Evolutionary conservation across 345 rosid genomes (phyloP).

Genomic region (Stellera chamaejasme): DNA sequence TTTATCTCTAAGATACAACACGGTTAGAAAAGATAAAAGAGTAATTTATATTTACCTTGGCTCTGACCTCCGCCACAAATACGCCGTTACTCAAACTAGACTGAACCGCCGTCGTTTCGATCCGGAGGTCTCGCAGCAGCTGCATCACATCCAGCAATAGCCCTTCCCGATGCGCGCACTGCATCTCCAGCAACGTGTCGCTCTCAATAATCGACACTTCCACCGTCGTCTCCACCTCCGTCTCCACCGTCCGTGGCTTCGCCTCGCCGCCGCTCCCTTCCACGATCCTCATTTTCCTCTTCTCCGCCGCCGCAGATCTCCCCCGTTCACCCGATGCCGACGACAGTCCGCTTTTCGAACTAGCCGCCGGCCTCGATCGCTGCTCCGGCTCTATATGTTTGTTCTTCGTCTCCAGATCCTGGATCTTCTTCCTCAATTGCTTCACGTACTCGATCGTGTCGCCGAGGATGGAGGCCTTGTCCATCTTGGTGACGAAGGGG

Average conservation of each 20-base stretch:
- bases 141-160: slow-evolving; percentile 75
- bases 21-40: no score
- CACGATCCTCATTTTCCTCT: slow-evolving; percentile 47
- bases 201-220: slow-evolving; percentile 95
- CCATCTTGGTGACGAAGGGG: slow-evolving; percentile 97
- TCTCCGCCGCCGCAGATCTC: slow-evolving; percentile 20
- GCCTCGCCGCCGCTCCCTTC: slow-evolving; percentile 28
- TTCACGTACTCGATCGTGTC: slow-evolving; percentile 95
- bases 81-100: slow-evolving; percentile 41
- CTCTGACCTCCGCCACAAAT: slow-evolving; percentile 76
- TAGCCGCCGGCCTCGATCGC: slow-evolving; percentile 22
- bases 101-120: slow-evolving; percentile 69
- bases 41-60: slow-evolving; percentile 38
- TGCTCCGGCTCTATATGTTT: slow-evolving; percentile 42
- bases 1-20: neutral
- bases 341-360: slow-evolving; percentile 23
- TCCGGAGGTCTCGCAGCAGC: slow-evolving; percentile 53
- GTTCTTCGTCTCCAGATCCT: slow-evolving; percentile 60
- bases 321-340: slow-evolving; percentile 21
- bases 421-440: slow-evolving; percentile 69
- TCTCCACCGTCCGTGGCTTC: slow-evolving; percentile 36
- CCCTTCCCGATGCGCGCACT: slow-evolving; percentile 69
- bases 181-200: slow-evolving; percentile 74
- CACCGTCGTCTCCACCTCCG: slow-evolving; percentile 24
- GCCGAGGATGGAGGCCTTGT: slow-evolving; percentile 91